A percentile compares a stretch with the other conserved stretches of the same genome.
These are phyloP conservation scores for Aureobasidium uvarum DNA, from an alignment of 2,329 filamentous ascomycete species.

Conservation along the genomic window DNA sequence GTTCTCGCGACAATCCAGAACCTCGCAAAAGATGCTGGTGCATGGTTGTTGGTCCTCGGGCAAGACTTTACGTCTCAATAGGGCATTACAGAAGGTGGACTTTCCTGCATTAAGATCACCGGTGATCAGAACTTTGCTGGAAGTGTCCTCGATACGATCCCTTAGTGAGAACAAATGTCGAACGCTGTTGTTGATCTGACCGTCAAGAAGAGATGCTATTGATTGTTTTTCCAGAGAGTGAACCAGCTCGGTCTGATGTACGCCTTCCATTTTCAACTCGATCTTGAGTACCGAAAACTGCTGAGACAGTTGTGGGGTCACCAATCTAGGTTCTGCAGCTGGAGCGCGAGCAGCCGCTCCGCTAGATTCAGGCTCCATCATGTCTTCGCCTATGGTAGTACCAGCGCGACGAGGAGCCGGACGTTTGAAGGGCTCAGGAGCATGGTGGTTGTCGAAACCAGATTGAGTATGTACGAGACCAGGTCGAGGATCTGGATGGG, in stretches of 20 bases:
- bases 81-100: slow-evolving; percentile 98
- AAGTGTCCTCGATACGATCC: slow-evolving; percentile 94
- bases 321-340: slow-evolving; percentile 70
- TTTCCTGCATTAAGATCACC: slow-evolving; percentile 97
- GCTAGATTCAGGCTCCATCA: slow-evolving; percentile 68
- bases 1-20: slow-evolving; percentile 89
- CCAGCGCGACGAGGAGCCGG: slow-evolving; percentile 64
- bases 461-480: slow-evolving; percentile 64
- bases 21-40: slow-evolving; percentile 97
- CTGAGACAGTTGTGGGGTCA: slow-evolving; percentile 88
- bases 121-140: slow-evolving; percentile 93
- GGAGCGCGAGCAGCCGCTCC: slow-evolving; percentile 60
- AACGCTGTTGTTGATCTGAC: slow-evolving; percentile 90
- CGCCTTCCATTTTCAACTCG: slow-evolving; percentile 82
- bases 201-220: slow-evolving; percentile 85
- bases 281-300: slow-evolving; percentile 96
- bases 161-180: slow-evolving; percentile 82
- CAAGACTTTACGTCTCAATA: slow-evolving; percentile 84
- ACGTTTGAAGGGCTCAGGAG: slow-evolving; percentile 44
- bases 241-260: slow-evolving; percentile 86
- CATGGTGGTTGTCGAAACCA: slow-evolving; percentile 52
- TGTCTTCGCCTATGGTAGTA: slow-evolving; percentile 64
- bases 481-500: slow-evolving; percentile 57
- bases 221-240: slow-evolving; percentile 92
- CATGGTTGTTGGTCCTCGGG: slow-evolving; percentile 98